Evolutionary conservation across 169 alveolate species (phyloP).

Genomic region (Theileria orientalis): DNA sequence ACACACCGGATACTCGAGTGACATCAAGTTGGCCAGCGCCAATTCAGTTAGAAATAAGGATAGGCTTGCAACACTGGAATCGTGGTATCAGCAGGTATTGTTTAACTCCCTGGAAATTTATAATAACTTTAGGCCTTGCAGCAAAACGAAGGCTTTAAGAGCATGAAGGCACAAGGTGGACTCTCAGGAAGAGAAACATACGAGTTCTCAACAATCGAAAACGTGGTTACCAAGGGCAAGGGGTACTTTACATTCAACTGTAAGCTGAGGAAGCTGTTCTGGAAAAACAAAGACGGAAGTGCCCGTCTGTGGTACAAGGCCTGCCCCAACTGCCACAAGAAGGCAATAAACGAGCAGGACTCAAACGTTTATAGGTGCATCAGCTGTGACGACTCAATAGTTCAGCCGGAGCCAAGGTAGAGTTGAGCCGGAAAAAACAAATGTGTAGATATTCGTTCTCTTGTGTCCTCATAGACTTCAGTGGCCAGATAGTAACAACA

Average conservation of each 20-base stretch:
- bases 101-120: neutral
- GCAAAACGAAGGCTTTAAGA: conserved; percentile 64
- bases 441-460: neutral
- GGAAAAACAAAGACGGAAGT: conserved; percentile 74
- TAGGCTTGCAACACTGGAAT: conserved; percentile 50
- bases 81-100: conserved; percentile 64
- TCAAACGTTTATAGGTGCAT: conserved; percentile 63
- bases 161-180: conserved; percentile 60
- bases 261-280: conserved; percentile 65
- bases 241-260: conserved; percentile 66
- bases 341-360: conserved; percentile 63
- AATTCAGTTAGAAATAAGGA: conserved; percentile 60
- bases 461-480: conserved; percentile 21
- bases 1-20: conserved; percentile 50
- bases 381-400: conserved; percentile 69
- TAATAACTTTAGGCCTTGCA: conserved; percentile 15
- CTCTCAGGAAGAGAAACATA: conserved; percentile 53
- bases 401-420: conserved; percentile 62
- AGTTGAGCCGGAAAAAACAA: neutral
- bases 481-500: neutral
- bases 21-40: conserved; percentile 60
- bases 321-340: conserved; percentile 72
- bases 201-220: conserved; percentile 49
- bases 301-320: conserved; percentile 70
- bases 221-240: conserved; percentile 49